Conservation (phyloP, 768 basidiomycete species). For the Coprinellus micaceus region DNA sequence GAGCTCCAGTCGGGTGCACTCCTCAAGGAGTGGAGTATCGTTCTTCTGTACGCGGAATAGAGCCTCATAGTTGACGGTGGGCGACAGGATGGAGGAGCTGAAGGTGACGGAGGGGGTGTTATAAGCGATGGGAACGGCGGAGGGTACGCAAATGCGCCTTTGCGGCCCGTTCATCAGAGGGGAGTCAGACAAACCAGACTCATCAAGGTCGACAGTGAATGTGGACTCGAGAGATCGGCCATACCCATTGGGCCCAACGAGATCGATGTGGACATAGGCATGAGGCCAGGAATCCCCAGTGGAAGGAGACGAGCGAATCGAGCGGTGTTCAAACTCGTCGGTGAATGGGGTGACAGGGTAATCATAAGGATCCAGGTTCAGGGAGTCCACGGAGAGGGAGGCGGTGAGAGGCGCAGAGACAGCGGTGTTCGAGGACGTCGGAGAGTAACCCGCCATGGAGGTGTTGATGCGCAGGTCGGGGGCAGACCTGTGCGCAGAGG, state of each 20-base stretch:
- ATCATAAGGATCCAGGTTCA: constrained; percentile 5
- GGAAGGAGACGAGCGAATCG: background rate
- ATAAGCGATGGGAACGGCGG: constrained; percentile 11
- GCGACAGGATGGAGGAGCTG: constrained; percentile 14
- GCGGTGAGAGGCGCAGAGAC: background rate
- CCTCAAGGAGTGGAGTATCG: constrained; percentile 11
- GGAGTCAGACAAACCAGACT: constrained; percentile 15
- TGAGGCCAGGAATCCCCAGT: constrained; percentile 6
- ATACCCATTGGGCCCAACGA: constrained; percentile 14
- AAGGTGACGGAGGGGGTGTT: constrained; percentile 18
- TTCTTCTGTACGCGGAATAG: constrained; percentile 14
- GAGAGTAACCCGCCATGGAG: background rate
- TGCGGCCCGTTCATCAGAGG: constrained; percentile 13
- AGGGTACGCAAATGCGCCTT: constrained; percentile 8
- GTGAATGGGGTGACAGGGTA: constrained; percentile 8
- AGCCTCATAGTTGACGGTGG: constrained; percentile 12
- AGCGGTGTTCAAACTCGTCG: constrained; percentile 4
- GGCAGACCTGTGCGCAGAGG: background rate
- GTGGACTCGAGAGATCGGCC: background rate
- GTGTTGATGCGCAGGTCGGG: constrained; percentile 10
- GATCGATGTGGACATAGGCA: constrained; percentile 11
- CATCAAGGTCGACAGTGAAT: constrained; percentile 25
- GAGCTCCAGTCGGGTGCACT: constrained; percentile 5
- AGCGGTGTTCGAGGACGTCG: constrained; percentile 1
- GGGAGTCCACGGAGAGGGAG: constrained; percentile 6